These are phyloP conservation scores for Geotrichum australiense DNA, from an alignment of 1,139 yeast species.

Conservation along the genomic window DNA sequence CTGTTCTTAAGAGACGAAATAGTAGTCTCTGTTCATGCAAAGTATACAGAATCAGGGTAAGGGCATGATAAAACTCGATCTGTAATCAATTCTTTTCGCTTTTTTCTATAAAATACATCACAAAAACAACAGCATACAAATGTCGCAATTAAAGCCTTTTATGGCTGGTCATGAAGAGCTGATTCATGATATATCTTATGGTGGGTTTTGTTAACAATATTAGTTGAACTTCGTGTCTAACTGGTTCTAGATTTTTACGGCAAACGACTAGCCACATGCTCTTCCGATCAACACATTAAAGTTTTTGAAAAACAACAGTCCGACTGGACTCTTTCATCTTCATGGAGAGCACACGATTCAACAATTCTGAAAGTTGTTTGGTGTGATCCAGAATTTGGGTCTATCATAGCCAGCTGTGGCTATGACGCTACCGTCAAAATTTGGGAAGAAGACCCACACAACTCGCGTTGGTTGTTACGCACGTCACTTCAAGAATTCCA, in stretches of 20 bases:
- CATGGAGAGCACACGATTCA: constrained; percentile 94
- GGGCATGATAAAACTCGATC: neutral
- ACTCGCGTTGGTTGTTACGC: constrained; percentile 71
- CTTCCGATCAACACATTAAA: constrained; percentile 86
- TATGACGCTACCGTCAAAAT: constrained; percentile 82
- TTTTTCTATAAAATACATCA: neutral
- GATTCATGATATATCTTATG: constrained; percentile 81
- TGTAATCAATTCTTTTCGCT: neutral
- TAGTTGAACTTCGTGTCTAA: neutral
- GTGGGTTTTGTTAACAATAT: too few relatives aligned
- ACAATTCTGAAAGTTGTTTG: constrained; percentile 75
- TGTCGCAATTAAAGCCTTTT: constrained; percentile 49
- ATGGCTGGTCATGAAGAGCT: constrained; percentile 88
- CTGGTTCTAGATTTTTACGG: constrained; percentile 54
- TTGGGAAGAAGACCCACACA: constrained; percentile 88
- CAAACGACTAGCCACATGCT: constrained; percentile 79
- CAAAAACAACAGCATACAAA: constrained; percentile 2
- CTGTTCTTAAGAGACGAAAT: neutral
- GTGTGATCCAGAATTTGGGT: constrained; percentile 94
- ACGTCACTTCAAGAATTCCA: constrained; percentile 75
- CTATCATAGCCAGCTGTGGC: constrained; percentile 78
- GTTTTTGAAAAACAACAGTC: constrained; percentile 63
- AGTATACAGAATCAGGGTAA: neutral
- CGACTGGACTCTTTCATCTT: constrained; percentile 74
- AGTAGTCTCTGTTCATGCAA: neutral